Base-by-base conservation (phyloP, 352 stramenopile species). In the Globisporangium takayamanum region DNA sequence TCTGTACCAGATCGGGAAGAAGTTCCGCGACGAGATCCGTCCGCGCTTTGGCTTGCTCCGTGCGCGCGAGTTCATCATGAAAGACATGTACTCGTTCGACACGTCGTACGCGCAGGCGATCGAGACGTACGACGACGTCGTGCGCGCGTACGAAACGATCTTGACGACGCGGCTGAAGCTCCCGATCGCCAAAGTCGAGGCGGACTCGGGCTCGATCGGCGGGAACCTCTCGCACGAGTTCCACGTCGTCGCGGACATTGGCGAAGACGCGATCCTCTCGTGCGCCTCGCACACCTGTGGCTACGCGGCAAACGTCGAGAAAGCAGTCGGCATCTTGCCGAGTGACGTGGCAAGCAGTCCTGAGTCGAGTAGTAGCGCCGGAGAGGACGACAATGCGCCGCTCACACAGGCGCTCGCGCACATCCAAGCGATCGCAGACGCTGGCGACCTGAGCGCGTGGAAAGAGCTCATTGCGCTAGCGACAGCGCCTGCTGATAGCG, bases 51-150 rank as follows among this genome's bases (percentile, higher is more conserved):
- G 88, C 0, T 71, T 96, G 7, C 65, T 96, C 55, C 72, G 88
- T 20, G 84, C 80, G 12, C 69, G 87, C 26, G 88, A 96, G 67
- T 96, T 96, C 51, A 51, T 96, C 53, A 96, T 96, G 88, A 96
- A 96, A 71, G 88, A 96, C 72, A 88, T 95, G 72, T 96, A 96
- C 67, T 90, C 84, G 33, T 96, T 96, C 55, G 87, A 96, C 56
- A 67, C 68, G 49, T 83, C 67, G 60, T 85, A 80, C 42, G 74
- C 78, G 0, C 62, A 63, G 16, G 81, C 85, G 3, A 57, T 88
- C 20, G 50, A 74, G 62, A 94, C 84, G 20, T 96, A 96, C 46
- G 61, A 87, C 16, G 73, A 88, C 33, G 85, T 96, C n/a, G 82
- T 80, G 26, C 28, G 58, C 45, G 87, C 87, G 16, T 96, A 96